These are phyloP conservation scores for Graphiopsis chlorocephala DNA, from an alignment of 2,329 filamentous ascomycete species.

Conservation along the genomic window DNA sequence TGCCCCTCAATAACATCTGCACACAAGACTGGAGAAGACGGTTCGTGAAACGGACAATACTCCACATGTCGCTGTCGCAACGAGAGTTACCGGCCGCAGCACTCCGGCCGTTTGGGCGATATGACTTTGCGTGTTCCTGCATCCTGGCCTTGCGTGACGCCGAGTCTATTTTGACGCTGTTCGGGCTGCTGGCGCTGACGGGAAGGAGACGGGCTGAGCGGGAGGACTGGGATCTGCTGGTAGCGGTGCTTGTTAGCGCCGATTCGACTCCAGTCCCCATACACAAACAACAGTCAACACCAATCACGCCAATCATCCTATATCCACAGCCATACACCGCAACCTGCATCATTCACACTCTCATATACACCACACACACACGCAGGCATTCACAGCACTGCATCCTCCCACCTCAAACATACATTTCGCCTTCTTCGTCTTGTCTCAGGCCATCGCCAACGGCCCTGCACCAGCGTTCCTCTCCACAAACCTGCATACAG, in stretches of 20 bases:
- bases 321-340: background rate
- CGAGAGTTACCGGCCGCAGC: constrained; percentile 10
- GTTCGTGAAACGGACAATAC: background rate
- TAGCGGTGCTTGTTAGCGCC: background rate
- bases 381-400: background rate
- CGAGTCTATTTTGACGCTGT: background rate
- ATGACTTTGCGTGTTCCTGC: background rate
- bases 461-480: background rate
- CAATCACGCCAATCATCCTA: background rate
- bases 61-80: constrained; percentile 16
- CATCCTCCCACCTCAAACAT: background rate
- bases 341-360: background rate
- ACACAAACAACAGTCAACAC: constrained; percentile 1
- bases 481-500: constrained; percentile 5
- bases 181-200: background rate
- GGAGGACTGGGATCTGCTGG: background rate
- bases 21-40: background rate
- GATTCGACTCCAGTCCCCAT: background rate
- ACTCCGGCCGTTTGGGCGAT: background rate
- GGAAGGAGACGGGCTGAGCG: background rate
- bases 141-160: background rate
- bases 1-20: background rate
- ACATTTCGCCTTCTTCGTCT: background rate
- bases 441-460: constrained; percentile 6
- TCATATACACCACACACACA: background rate